Evolutionary conservation across 257 asterid genomes (phyloP).

Genomic region (Nicotiana knightiana): DNA sequence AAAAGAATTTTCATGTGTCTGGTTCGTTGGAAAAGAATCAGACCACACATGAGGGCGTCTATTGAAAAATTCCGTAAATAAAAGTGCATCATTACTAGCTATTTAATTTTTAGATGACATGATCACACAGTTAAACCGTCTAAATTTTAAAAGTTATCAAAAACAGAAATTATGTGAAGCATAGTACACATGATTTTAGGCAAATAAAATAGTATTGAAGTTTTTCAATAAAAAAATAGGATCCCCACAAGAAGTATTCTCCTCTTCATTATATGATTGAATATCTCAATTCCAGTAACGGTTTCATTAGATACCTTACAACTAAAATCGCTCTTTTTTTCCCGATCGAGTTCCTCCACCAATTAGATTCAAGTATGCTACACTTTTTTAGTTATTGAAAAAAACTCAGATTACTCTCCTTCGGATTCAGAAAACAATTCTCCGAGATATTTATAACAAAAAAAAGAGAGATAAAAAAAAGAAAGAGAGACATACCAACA

Average conservation of each 20-base stretch:
- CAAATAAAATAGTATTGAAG: too few species aligned
- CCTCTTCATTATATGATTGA: not conserved
- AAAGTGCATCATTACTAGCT: not conserved
- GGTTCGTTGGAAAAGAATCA: not conserved
- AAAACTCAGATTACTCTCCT: not conserved
- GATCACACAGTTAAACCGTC: not conserved
- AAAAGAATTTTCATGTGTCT: too few species aligned
- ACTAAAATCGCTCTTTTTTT: not conserved
- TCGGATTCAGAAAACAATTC: not conserved
- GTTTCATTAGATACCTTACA: not conserved
- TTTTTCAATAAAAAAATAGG: too few species aligned
- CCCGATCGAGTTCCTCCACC: not conserved
- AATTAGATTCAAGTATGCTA: not conserved
- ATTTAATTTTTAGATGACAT: not conserved
- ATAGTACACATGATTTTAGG: too few species aligned
- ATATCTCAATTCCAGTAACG: not conserved
- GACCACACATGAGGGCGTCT: not conserved
- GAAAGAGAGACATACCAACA: slow-evolving; percentile 37
- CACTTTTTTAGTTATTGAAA: not conserved
- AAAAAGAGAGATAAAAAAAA: not conserved
- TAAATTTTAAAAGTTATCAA: not conserved
- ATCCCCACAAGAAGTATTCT: not conserved
- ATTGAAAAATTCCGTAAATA: not conserved
- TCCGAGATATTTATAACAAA: too few species aligned
- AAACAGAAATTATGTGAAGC: too few species aligned